A percentile compares a stretch with the other conserved stretches of the same genome.
phyloP scores from a whole-genome alignment of 106 monocot genomes.

The Platanthera zijinensis region DNA sequence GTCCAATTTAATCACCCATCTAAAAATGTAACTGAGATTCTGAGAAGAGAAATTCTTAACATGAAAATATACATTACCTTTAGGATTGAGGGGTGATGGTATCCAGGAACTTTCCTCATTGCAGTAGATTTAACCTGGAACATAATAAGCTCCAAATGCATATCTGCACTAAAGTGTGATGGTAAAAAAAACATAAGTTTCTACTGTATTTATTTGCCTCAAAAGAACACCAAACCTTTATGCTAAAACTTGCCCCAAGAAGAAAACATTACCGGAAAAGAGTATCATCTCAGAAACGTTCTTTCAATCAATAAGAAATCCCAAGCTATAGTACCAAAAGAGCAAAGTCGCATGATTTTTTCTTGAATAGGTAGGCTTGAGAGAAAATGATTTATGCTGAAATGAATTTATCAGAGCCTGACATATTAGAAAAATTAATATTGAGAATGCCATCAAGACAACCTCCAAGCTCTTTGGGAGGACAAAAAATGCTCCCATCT shows the following conservation, averaged over 20 bases:
- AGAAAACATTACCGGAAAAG: background rate
- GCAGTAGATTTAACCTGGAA: background rate
- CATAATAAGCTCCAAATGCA: background rate
- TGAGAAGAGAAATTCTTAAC: background rate
- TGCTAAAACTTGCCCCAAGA: background rate
- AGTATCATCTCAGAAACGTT: background rate
- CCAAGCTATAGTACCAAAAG: background rate
- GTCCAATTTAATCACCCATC: background rate
- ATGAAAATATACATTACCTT: background rate
- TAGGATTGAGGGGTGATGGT: background rate
- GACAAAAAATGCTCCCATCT: conserved; percentile 29
- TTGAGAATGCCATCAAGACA: conserved; percentile 27
- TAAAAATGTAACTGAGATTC: background rate
- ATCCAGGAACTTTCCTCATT: background rate
- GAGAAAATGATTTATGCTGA: conserved; percentile 5
- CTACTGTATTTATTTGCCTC: background rate
- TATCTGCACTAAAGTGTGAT: background rate
- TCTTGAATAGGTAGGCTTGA: conserved; percentile 5
- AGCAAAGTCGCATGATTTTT: background rate
- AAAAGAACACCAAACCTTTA: background rate
- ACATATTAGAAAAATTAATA: conserved; percentile 23
- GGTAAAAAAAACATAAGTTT: background rate
- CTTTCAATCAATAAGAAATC: conserved; percentile 1
- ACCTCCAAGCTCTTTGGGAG: conserved; percentile 28
- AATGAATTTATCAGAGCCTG: conserved; percentile 3